A percentile compares a stretch with the other conserved stretches of the same genome.
These are phyloP conservation scores for Cryphonectria nitschkei DNA, from an alignment of 2,329 filamentous ascomycete genomes.

Conservation along the genomic window DNA sequence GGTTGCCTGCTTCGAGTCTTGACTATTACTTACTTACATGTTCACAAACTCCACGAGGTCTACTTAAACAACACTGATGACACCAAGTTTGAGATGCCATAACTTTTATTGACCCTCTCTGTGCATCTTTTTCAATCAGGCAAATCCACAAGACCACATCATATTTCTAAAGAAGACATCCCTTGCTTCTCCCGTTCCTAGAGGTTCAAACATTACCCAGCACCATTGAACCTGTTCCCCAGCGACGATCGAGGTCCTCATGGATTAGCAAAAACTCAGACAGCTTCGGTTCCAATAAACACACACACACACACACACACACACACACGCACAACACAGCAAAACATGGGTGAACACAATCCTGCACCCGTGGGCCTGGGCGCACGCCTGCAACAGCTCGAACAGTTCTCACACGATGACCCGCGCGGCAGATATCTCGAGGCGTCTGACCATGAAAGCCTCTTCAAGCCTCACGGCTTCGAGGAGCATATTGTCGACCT, in stretches of 20 bases:
- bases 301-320: neutral
- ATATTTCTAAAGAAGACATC: no score
- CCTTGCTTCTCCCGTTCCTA: no score
- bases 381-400: conserved; percentile 4
- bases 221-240: no score
- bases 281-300: neutral
- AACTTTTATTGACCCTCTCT: neutral
- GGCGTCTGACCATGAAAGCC: conserved; percentile 17
- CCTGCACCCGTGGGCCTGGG: neutral
- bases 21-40: neutral
- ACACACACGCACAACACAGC: neutral
- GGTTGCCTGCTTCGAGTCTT: conserved; percentile 10
- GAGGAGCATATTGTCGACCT: conserved; percentile 29
- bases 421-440: conserved; percentile 17
- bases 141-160: no score
- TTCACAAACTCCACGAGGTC: neutral
- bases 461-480: conserved; percentile 28
- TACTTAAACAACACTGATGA: neutral
- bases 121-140: neutral
- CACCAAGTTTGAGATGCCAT: neutral
- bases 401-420: conserved; percentile 8
- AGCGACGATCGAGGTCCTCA: no score
- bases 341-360: conserved; percentile 7
- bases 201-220: no score
- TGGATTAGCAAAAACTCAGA: no score